These are phyloP conservation scores for Vicia sativa DNA, from an alignment of 306 rosid species.

Conservation along the genomic window DNA sequence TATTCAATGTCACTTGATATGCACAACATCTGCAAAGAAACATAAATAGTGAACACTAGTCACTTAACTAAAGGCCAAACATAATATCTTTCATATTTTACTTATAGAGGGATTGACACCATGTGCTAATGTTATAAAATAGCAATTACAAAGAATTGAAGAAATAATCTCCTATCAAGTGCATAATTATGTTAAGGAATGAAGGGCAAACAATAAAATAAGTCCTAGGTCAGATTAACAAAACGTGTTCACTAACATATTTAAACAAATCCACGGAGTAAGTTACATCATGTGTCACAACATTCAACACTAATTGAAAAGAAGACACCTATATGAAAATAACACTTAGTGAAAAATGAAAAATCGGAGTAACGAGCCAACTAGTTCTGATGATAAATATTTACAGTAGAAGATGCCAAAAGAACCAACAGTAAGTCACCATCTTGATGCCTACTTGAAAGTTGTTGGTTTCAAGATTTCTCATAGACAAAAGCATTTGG, in stretches of 20 bases:
- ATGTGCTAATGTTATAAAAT: background rate
- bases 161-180: background rate
- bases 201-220: conserved; percentile 1
- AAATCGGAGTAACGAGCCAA: background rate
- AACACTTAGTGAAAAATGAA: background rate
- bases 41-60: no score
- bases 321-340: background rate
- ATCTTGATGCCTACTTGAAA: conserved; percentile 2
- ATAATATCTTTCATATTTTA: no score
- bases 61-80: no score
- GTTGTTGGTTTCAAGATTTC: conserved; percentile 24
- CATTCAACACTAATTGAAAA: conserved; percentile 10
- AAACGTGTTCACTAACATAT: background rate
- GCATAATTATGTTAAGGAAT: background rate
- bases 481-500: conserved; percentile 30
- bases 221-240: conserved; percentile 1
- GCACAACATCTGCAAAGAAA: no score
- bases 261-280: background rate
- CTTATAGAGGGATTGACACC: no score
- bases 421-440: conserved; percentile 25
- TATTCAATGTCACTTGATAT: no score
- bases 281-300: background rate
- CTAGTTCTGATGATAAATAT: conserved; percentile 27
- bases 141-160: background rate
- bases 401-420: conserved; percentile 43